These are phyloP conservation scores for Lachnellula willkommii DNA, from an alignment of 2,329 filamentous ascomycete genomes.

Conservation along the genomic window DNA sequence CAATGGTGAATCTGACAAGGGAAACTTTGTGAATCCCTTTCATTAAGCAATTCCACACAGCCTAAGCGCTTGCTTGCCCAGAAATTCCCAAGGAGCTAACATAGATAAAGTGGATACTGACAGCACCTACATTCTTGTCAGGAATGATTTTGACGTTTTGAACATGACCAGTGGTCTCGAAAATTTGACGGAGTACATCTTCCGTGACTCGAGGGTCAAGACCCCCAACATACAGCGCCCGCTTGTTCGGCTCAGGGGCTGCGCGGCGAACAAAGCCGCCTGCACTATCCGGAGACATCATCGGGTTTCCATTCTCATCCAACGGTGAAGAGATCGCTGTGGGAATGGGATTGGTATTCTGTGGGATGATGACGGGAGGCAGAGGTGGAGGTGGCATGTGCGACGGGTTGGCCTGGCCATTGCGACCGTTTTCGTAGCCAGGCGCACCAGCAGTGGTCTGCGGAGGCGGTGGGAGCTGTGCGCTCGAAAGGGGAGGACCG, in stretches of 20 bases:
- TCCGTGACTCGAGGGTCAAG: constrained; percentile 93
- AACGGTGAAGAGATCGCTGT: constrained; percentile 86
- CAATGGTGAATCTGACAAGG: constrained; percentile 24
- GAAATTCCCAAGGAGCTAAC: constrained; percentile 22
- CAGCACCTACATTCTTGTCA: constrained; percentile 88
- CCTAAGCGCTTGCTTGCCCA: constrained; percentile 1
- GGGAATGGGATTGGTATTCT: constrained; percentile 93
- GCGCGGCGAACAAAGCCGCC: constrained; percentile 80
- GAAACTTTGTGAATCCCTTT: constrained; percentile 19
- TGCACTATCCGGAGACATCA: constrained; percentile 81
- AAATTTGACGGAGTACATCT: constrained; percentile 94
- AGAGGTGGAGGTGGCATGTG: constrained; percentile 89
- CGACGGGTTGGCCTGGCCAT: constrained; percentile 61
- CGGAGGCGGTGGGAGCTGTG: constrained; percentile 65
- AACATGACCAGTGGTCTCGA: constrained; percentile 97
- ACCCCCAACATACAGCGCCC: constrained; percentile 91
- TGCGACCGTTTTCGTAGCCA: constrained; percentile 72
- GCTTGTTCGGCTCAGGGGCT: constrained; percentile 97
- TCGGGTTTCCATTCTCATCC: constrained; percentile 52
- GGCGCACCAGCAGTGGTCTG: constrained; percentile 65
- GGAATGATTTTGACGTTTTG: constrained; percentile 99
- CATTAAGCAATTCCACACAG: constrained; percentile 20
- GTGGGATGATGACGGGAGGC: constrained; percentile 78
- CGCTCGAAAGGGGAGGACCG: constrained; percentile 54
- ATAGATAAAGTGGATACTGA: constrained; percentile 32